Percentiles rank a stretch among this genome's conserved stretches.
phyloP scores from a whole-genome alignment of 306 rosid genomes.

The Prosopis cineraria region DNA sequence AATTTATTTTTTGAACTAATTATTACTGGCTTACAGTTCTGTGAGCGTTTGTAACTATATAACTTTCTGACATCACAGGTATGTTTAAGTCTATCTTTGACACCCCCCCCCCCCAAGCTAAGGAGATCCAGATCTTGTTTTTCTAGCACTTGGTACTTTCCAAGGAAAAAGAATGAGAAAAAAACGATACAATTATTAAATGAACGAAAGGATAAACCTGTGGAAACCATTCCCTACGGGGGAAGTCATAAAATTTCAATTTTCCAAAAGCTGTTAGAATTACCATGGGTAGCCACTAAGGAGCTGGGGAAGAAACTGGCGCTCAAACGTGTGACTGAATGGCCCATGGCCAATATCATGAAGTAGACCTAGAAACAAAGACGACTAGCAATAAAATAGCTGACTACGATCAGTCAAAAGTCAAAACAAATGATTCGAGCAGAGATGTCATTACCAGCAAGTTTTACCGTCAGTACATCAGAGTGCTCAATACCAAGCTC shows the following conservation, averaged over 20 bases:
- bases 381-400: slow-evolving; percentile 25
- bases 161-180: background rate
- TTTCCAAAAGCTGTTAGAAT: slow-evolving; percentile 18
- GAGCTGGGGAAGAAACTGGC: slow-evolving; percentile 48
- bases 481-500: slow-evolving; percentile 50
- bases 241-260: slow-evolving; percentile 7
- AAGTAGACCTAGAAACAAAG: slow-evolving; percentile 40
- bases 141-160: background rate
- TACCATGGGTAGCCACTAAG: slow-evolving; percentile 44
- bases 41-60: no score
- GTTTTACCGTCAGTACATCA: slow-evolving; percentile 50
- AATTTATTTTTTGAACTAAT: background rate
- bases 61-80: background rate
- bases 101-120: background rate
- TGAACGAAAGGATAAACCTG: background rate
- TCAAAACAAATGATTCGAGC: slow-evolving; percentile 21
- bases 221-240: background rate
- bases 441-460: slow-evolving; percentile 50
- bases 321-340: slow-evolving; percentile 58
- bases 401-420: slow-evolving; percentile 25
- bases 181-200: background rate
- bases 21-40: background rate
- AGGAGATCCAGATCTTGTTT: background rate
- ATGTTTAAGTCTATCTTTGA: background rate
- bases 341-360: slow-evolving; percentile 70